Percentiles rank a stretch among this genome's conserved stretches.
Conservation (phyloP, 2,329 filamentous ascomycete genomes). For the Neonectria sp. region DNA sequence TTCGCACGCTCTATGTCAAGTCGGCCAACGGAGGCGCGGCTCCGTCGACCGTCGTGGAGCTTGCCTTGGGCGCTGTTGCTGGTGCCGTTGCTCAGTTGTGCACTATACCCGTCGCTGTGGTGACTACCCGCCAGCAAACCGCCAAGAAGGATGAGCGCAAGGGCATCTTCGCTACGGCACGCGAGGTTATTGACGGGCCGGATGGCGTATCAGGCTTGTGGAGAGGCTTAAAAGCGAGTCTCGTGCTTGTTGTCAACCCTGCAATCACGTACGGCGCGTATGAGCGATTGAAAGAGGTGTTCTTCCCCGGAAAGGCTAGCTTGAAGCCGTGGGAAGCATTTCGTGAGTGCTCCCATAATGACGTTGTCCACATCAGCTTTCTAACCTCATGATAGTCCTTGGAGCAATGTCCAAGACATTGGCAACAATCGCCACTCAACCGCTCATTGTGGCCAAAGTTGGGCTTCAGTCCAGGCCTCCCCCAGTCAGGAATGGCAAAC, state of each 20-base stretch:
- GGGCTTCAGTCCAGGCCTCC: slow-evolving; percentile 95
- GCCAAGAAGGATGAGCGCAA: slow-evolving; percentile 88
- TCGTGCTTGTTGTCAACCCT: slow-evolving; percentile 96
- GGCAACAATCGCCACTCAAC: slow-evolving; percentile 93
- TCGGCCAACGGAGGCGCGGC: slow-evolving; percentile 65
- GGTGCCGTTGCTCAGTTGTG: slow-evolving; percentile 95
- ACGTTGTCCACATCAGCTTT: not conserved
- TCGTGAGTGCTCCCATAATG: slow-evolving; percentile 70
- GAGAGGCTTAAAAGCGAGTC: slow-evolving; percentile 94
- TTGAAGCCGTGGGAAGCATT: slow-evolving; percentile 92
- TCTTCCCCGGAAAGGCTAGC: slow-evolving; percentile 84
- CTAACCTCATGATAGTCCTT: slow-evolving; percentile 71
- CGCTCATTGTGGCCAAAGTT: slow-evolving; percentile 97
- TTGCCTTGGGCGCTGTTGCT: slow-evolving; percentile 87
- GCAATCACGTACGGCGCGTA: slow-evolving; percentile 98
- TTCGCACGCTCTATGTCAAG: slow-evolving; percentile 84
- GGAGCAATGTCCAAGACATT: slow-evolving; percentile 94
- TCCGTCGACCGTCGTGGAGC: slow-evolving; percentile 85
- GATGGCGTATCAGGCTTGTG: slow-evolving; percentile 92
- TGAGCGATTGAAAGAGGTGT: slow-evolving; percentile 82
- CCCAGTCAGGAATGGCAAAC: slow-evolving; percentile 85
- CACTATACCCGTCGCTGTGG: slow-evolving; percentile 95
- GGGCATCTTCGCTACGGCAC: slow-evolving; percentile 87
- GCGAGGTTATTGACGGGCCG: slow-evolving; percentile 90
- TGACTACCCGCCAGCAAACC: slow-evolving; percentile 97